Evolutionary conservation across 2,329 filamentous ascomycete genomes (phyloP).

Genomic region (Trichoderma sp.): DNA sequence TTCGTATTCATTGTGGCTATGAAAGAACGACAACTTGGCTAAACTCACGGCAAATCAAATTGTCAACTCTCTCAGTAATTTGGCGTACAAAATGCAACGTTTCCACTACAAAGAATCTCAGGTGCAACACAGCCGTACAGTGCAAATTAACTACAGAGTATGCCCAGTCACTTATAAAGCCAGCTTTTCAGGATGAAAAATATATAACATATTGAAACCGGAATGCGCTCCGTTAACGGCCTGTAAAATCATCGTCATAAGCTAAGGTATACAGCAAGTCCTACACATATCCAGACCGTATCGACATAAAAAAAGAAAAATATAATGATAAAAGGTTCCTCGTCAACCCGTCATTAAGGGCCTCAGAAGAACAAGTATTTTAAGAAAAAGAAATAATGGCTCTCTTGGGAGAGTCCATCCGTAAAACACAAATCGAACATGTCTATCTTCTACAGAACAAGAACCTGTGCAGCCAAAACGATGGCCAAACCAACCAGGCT

Average conservation of each 20-base stretch:
- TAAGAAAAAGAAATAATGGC: background rate
- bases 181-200: background rate
- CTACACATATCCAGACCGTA: constrained; percentile 16
- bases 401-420: background rate
- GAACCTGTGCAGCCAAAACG: constrained; percentile 28
- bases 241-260: constrained; percentile 16
- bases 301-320: constrained; percentile 9
- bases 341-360: background rate
- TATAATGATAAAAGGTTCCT: background rate
- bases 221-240: constrained; percentile 10
- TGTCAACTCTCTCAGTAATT: background rate
- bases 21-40: background rate
- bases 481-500: constrained; percentile 29
- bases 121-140: background rate
- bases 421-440: background rate
- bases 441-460: constrained; percentile 27
- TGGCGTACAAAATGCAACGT: background rate
- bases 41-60: background rate
- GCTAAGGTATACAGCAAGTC: constrained; percentile 14
- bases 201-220: constrained; percentile 9
- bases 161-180: background rate
- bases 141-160: background rate
- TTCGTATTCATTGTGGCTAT: background rate
- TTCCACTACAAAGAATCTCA: background rate
- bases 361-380: background rate